Conservation (phyloP, 2,329 filamentous ascomycete genomes). For the Fusarium napiforme region DNA sequence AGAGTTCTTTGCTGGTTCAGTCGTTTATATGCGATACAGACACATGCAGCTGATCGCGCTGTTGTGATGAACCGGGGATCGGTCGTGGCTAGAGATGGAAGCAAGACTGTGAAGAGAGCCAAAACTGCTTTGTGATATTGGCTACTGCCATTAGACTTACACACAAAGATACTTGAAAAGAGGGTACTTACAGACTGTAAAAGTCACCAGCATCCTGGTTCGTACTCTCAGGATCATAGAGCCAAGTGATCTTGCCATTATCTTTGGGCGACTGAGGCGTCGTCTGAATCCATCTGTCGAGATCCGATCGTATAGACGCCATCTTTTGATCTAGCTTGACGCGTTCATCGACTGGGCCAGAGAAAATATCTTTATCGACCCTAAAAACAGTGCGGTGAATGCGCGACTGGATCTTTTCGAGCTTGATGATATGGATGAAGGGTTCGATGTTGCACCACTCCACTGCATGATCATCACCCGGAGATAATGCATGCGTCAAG, state of each 20-base stretch:
- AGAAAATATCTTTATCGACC: neutral
- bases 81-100: neutral
- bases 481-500: neutral
- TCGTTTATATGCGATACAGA: neutral
- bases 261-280: neutral
- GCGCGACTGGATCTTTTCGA: neutral
- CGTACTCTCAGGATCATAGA: neutral
- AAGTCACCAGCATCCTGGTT: neutral
- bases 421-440: neutral
- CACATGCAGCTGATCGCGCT: neutral
- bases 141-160: neutral
- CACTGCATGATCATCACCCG: neutral
- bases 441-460: neutral
- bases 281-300: neutral
- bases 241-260: neutral
- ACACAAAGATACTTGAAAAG: accelerated
- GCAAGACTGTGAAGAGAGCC: neutral
- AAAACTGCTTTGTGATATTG: neutral
- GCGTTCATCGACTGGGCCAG: neutral
- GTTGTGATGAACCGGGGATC: neutral
- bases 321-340: neutral
- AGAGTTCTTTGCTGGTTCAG: neutral
- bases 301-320: neutral
- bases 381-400: neutral
- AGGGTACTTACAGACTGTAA: neutral